These are phyloP conservation scores for Podosphaera xanthii DNA, from an alignment of 2,329 filamentous ascomycete genomes.

Conservation along the genomic window DNA sequence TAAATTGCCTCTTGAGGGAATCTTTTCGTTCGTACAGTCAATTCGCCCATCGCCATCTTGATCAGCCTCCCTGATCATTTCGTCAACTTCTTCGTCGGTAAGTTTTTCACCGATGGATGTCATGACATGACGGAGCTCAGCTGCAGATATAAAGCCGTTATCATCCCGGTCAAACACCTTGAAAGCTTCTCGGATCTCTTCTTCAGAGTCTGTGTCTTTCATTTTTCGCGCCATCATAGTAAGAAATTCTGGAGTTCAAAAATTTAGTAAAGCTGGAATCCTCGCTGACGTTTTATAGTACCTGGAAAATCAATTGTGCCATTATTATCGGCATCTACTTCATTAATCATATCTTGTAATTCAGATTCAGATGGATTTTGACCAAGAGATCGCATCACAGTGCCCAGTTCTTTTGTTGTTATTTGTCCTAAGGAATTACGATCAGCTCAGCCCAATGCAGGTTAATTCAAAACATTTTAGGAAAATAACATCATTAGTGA, in stretches of 20 bases:
- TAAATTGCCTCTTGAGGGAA: conserved; percentile 10
- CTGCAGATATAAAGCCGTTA: conserved; percentile 78
- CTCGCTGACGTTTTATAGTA: conserved; percentile 21
- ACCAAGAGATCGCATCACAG: conserved; percentile 73
- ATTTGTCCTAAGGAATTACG: conserved; percentile 43
- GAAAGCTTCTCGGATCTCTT: conserved; percentile 77
- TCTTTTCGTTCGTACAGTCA: conserved; percentile 39
- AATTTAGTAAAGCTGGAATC: background rate
- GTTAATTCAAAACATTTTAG: background rate
- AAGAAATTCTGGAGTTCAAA: conserved; percentile 44
- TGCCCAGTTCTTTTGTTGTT: conserved; percentile 75
- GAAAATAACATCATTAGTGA: too few species aligned
- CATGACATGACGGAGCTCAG: conserved; percentile 77
- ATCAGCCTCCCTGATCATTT: conserved; percentile 83
- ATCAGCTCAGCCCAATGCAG: conserved; percentile 6
- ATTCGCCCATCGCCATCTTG: conserved; percentile 77
- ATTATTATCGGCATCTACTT: conserved; percentile 81
- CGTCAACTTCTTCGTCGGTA: conserved; percentile 73
- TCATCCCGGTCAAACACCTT: conserved; percentile 82
- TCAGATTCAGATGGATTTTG: conserved; percentile 82
- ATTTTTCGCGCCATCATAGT: conserved; percentile 92
- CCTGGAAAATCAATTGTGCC: conserved; percentile 81
- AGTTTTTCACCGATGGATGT: conserved; percentile 81
- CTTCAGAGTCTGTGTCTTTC: conserved; percentile 82
- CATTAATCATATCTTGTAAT: conserved; percentile 85